Percentiles rank a stretch among this genome's conserved stretches.
These are phyloP conservation scores for Collybia mongolica DNA, from an alignment of 768 basidiomycete species.

Conservation along the genomic window DNA sequence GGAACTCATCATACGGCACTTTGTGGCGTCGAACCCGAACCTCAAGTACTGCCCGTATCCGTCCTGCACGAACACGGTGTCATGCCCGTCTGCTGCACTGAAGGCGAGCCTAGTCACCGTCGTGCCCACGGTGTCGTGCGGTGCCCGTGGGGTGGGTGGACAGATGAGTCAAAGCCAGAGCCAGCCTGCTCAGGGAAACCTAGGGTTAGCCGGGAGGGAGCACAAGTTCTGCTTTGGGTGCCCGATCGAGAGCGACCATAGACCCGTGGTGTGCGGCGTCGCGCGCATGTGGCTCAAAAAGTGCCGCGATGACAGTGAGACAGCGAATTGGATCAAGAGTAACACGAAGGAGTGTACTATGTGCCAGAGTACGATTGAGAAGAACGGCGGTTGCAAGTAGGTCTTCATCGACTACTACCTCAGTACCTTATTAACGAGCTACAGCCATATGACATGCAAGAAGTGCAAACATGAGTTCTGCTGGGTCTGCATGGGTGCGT, in stretches of 20 bases:
- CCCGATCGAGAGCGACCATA: slow-evolving; percentile 82
- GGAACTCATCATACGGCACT: slow-evolving; percentile 86
- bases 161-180: slow-evolving; percentile 30
- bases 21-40: slow-evolving; percentile 77
- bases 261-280: slow-evolving; percentile 86
- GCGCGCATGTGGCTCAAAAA: slow-evolving; percentile 96
- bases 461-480: slow-evolving; percentile 99
- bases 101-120: slow-evolving; percentile 71
- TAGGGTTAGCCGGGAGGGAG: slow-evolving; percentile 38
- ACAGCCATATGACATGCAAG: slow-evolving; percentile 99
- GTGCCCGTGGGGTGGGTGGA: slow-evolving; percentile 50
- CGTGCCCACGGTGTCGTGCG: slow-evolving; percentile 89
- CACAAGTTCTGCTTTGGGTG: slow-evolving; percentile 97
- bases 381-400: slow-evolving; percentile 99
- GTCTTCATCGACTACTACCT: slow-evolving; percentile 30
- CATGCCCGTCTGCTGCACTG: slow-evolving; percentile 78
- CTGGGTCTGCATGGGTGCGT: slow-evolving; percentile 96
- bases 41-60: slow-evolving; percentile 97
- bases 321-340: slow-evolving; percentile 99
- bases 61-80: slow-evolving; percentile 90
- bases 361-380: slow-evolving; percentile 98
- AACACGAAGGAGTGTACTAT: slow-evolving; percentile 98
- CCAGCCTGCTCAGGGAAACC: slow-evolving; percentile 19
- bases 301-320: slow-evolving; percentile 96
- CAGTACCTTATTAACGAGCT: slow-evolving; percentile 4